Evolutionary conservation across 345 rosid genomes (phyloP).

Genomic region (Citrus australasica): DNA sequence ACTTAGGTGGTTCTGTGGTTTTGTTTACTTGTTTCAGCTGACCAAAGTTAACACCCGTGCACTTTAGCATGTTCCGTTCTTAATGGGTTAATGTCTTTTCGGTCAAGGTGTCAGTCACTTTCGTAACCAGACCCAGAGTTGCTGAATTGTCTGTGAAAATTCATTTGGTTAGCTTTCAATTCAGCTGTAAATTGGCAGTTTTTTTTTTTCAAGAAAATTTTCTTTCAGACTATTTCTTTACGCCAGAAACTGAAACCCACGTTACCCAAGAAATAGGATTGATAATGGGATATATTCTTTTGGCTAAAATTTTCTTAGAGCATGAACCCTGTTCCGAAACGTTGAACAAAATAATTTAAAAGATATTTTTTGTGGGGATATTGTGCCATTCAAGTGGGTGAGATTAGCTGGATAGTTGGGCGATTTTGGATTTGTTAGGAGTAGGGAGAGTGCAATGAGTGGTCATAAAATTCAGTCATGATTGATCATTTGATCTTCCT

Average conservation of each 20-base stretch:
- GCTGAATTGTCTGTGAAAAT: slow-evolving; percentile 10
- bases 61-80: neutral
- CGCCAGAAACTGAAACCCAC: neutral
- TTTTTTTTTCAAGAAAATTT: neutral
- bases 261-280: neutral
- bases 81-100: neutral
- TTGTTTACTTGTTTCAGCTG: neutral
- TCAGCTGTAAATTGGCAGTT: neutral
- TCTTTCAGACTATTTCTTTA: neutral
- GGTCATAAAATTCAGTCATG: slow-evolving; percentile 7
- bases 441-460: slow-evolving; percentile 4
- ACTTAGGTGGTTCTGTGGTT: neutral
- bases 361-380: slow-evolving; percentile 4
- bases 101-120: slow-evolving; percentile 27
- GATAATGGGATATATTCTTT: neutral
- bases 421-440: slow-evolving; percentile 17
- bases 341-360: neutral
- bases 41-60: slow-evolving; percentile 9
- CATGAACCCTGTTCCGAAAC: neutral
- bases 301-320: neutral
- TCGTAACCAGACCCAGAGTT: neutral
- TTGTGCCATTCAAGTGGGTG: slow-evolving; percentile 7
- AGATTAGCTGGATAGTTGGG: slow-evolving; percentile 5
- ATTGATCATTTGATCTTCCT: slow-evolving; percentile 5
- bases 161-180: neutral